Evolutionary conservation across 495 filamentous ascomycete genomes (phyloP).

Genomic region (Xylaria bambusicola): DNA sequence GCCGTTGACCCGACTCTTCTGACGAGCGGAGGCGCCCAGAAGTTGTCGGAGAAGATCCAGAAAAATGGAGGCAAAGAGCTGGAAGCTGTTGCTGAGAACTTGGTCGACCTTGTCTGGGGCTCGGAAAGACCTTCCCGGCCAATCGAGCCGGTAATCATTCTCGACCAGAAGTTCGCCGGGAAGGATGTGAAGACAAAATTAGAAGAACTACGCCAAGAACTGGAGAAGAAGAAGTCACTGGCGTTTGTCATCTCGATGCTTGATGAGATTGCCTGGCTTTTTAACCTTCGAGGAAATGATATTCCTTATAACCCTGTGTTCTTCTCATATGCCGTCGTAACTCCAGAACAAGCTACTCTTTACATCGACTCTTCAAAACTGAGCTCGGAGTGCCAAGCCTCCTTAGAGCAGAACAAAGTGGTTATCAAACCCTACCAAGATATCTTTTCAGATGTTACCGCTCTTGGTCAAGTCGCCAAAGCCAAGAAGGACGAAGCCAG

Average conservation of each 20-base stretch:
- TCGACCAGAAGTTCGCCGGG: constrained; percentile 73
- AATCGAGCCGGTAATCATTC: constrained; percentile 70
- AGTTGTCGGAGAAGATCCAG: constrained; percentile 83
- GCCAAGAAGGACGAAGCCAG: constrained; percentile 35
- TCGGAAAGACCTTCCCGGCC: constrained; percentile 70
- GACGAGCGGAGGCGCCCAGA: constrained; percentile 80
- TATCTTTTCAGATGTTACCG: constrained; percentile 76
- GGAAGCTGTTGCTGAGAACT: constrained; percentile 71
- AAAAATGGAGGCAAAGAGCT: constrained; percentile 80
- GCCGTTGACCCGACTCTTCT: constrained; percentile 91
- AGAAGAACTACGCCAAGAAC: constrained; percentile 81
- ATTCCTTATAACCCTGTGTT: constrained; percentile 99
- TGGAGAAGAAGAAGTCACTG: constrained; percentile 86
- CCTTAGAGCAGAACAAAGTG: constrained; percentile 70
- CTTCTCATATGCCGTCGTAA: constrained; percentile 94
- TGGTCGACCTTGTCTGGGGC: constrained; percentile 89
- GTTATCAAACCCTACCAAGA: constrained; percentile 78
- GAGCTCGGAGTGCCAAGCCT: constrained; percentile 63
- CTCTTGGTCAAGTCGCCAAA: constrained; percentile 51
- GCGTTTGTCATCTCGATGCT: constrained; percentile 94
- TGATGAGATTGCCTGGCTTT: constrained; percentile 97
- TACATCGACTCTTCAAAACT: constrained; percentile 85
- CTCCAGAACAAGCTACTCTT: constrained; percentile 75
- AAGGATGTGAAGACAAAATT: constrained; percentile 85
- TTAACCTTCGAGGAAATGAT: constrained; percentile 93